Percentiles rank a stretch among this genome's conserved stretches.
Conservation (phyloP, 2,329 filamentous ascomycete genomes). For the Dothiorella sarmentorum region DNA sequence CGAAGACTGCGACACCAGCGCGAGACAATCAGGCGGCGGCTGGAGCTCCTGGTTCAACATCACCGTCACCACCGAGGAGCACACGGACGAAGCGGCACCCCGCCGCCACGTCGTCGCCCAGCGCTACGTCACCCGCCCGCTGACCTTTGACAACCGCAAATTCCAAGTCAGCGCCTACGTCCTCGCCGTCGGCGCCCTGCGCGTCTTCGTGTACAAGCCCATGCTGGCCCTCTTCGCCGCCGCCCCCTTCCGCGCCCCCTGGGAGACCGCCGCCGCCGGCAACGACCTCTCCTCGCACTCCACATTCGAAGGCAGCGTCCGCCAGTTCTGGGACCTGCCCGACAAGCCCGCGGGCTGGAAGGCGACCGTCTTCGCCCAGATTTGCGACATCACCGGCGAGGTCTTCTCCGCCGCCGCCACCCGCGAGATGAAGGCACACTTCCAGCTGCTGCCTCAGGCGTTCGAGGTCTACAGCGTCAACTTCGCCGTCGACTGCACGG, state of each 20-base stretch:
- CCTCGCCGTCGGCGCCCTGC: slow-evolving; percentile 71
- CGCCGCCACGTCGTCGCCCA: slow-evolving; percentile 94
- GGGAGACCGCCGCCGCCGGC: slow-evolving; percentile 32
- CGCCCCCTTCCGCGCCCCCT: slow-evolving; percentile 66
- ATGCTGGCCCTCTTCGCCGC: slow-evolving; percentile 94
- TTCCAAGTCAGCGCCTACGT: slow-evolving; percentile 96
- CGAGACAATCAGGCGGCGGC: slow-evolving; percentile 25
- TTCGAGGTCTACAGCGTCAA: slow-evolving; percentile 93
- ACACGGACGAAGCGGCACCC: slow-evolving; percentile 54
- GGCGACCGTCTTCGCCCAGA: slow-evolving; percentile 64
- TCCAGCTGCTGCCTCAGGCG: slow-evolving; percentile 80
- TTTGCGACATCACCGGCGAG: slow-evolving; percentile 69
- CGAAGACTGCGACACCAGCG: slow-evolving; percentile 36
- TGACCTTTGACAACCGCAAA: slow-evolving; percentile 75
- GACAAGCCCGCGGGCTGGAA: slow-evolving; percentile 46
- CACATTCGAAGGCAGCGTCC: slow-evolving; percentile 60
- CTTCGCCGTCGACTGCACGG: slow-evolving; percentile 61
- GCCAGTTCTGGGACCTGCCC: slow-evolving; percentile 69
- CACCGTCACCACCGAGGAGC: slow-evolving; percentile 42
- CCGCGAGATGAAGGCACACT: slow-evolving; percentile 78
- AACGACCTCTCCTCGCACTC: slow-evolving; percentile 24
- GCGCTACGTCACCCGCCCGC: slow-evolving; percentile 85
- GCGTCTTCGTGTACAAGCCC: slow-evolving; percentile 79
- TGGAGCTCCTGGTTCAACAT: slow-evolving; percentile 26
- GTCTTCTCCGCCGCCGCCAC: slow-evolving; percentile 78